Percentiles rank a stretch among this genome's conserved stretches.
These are phyloP conservation scores for Phanerochaete sordida DNA, from an alignment of 768 basidiomycete genomes.

Conservation along the genomic window DNA sequence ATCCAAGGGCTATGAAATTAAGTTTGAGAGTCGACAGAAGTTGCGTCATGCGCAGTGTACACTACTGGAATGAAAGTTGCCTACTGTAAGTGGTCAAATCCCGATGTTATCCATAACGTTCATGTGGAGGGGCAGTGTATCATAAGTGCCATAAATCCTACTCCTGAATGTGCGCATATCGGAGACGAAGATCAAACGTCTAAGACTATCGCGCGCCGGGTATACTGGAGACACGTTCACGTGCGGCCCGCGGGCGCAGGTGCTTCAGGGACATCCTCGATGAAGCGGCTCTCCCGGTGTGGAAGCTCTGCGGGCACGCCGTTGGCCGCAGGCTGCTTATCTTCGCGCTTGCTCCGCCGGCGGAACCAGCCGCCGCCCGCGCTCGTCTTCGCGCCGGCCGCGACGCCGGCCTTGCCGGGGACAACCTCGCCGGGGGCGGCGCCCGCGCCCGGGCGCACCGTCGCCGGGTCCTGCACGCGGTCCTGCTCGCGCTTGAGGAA, in stretches of 20 bases:
- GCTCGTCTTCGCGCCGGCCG: neutral
- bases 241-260: neutral
- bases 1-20: no score
- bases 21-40: no score
- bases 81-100: no score
- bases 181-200: no score
- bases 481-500: constrained; percentile 49
- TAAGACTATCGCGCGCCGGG: no score
- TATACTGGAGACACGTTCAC: neutral
- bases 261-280: constrained; percentile 4
- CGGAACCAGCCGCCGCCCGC: constrained; percentile 12
- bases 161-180: no score
- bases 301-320: neutral
- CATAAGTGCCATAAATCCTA: no score
- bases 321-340: neutral
- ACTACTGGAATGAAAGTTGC: no score
- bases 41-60: no score
- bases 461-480: constrained; percentile 35
- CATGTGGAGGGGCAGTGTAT: no score
- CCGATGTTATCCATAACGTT: no score
- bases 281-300: constrained; percentile 4
- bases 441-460: constrained; percentile 56
- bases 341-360: constrained; percentile 18
- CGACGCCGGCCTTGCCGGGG: constrained; percentile 17
- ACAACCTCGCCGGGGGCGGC: constrained; percentile 34